These are phyloP conservation scores for Magnusiomyces suaveolens DNA, from an alignment of 1,139 yeast genomes.

Conservation along the genomic window DNA sequence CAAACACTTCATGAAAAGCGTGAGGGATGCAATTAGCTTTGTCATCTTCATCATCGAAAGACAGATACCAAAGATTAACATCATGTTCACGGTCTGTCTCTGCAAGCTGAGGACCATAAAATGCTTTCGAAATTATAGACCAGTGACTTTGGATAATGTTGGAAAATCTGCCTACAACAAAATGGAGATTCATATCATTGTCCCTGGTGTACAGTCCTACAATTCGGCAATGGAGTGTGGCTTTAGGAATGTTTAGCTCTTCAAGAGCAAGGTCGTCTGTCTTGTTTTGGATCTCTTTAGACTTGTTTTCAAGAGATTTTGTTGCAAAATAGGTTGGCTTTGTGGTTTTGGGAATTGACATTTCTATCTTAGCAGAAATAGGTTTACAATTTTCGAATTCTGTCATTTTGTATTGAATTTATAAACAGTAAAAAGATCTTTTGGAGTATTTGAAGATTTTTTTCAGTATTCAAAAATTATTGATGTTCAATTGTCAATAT, in stretches of 20 bases:
- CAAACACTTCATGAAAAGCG: background rate
- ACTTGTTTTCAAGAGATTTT: background rate
- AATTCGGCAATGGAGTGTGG: slow-evolving; percentile 13
- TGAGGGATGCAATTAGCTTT: background rate
- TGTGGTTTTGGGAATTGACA: background rate
- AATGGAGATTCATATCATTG: slow-evolving; percentile 3
- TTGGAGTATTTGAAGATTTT: too few species aligned
- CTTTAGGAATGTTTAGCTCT: slow-evolving; percentile 12
- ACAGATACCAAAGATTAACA: slow-evolving; percentile 6
- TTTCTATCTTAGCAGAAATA: background rate
- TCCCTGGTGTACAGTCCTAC: slow-evolving; percentile 11
- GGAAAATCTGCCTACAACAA: slow-evolving; percentile 8
- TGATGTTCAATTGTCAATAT: too few species aligned
- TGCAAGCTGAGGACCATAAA: background rate
- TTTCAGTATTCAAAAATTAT: too few species aligned
- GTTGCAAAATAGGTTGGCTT: background rate
- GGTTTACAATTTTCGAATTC: background rate
- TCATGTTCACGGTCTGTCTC: slow-evolving; percentile 5
- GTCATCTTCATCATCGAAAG: background rate
- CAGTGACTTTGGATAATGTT: slow-evolving; percentile 5
- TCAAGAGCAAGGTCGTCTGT: background rate
- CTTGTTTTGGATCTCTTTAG: background rate
- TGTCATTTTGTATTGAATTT: background rate
- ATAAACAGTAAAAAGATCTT: too few species aligned
- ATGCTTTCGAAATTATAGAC: slow-evolving; percentile 2